A percentile compares a stretch with the other conserved stretches of the same genome.
Conservation (phyloP, 2,329 filamentous ascomycete species). For the Curvularia lunata region DNA sequence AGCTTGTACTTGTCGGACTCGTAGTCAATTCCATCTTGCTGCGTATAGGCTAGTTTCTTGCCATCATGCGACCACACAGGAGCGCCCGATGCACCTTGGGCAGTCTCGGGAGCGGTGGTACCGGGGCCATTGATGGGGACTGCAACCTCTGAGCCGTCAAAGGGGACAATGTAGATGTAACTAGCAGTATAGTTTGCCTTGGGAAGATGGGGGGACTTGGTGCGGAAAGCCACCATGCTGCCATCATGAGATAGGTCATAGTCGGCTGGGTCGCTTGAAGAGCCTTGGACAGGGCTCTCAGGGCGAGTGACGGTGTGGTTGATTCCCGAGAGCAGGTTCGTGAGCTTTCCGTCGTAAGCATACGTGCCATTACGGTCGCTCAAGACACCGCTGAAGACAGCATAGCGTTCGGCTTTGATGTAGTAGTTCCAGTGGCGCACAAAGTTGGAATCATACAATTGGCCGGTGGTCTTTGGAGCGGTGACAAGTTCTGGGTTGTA, state of each 20-base stretch:
- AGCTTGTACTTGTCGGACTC: conserved; percentile 75
- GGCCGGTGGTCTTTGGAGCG: conserved; percentile 67
- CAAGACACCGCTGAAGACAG: conserved; percentile 75
- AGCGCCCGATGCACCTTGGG: conserved; percentile 67
- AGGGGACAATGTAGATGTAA: conserved; percentile 76
- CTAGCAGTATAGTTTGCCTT: conserved; percentile 80
- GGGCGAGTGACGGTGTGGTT: conserved; percentile 58
- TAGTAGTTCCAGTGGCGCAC: conserved; percentile 84
- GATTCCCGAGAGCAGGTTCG: conserved; percentile 67
- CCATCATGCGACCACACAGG: conserved; percentile 80
- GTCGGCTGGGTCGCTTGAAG: conserved; percentile 78
- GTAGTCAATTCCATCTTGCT: conserved; percentile 67
- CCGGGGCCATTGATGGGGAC: conserved; percentile 44
- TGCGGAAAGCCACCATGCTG: conserved; percentile 70
- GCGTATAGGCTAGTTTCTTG: conserved; percentile 77
- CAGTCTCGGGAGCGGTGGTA: conserved; percentile 43
- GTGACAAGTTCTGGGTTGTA: conserved; percentile 68
- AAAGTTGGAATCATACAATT: conserved; percentile 75
- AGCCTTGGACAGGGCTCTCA: conserved; percentile 69
- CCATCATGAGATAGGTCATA: conserved; percentile 75
- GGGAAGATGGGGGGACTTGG: conserved; percentile 74
- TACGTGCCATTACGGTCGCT: conserved; percentile 41
- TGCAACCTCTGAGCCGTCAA: conserved; percentile 63
- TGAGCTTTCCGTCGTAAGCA: conserved; percentile 38
- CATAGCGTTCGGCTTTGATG: conserved; percentile 69